Base-by-base conservation (phyloP, 2,329 filamentous ascomycete species). In the Xylariaceae sp. region DNA sequence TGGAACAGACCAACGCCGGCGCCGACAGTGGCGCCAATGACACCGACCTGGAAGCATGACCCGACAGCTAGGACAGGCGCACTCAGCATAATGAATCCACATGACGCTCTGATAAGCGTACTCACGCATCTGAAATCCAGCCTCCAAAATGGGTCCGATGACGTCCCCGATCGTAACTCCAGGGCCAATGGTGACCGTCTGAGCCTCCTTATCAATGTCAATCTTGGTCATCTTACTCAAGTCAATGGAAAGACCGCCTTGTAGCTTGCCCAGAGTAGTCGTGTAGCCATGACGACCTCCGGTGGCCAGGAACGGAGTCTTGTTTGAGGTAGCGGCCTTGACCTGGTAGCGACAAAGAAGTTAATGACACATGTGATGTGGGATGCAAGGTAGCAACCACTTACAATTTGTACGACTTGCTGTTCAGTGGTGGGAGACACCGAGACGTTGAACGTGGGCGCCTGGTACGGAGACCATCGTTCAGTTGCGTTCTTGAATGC, bases 281-380 rank as follows among this genome's bases (percentile, higher is more conserved):
- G 59, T 57, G 52, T 61, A 70, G 0, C 69, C 66, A 60, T 73
- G 71, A 2, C 64, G 59, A 12, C 65, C 66, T 2, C 67, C 66
- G 1, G 65, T 66, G 13, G 66, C 68, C 3, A 73, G 60, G 41
- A 73, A 71, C 0, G 69, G 63, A 10, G 67, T 63, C 3, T 60
- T 57, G 41, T 67, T 60, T 1, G 16, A 16, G 5, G 34, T 38
- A 38, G 34, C 16, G 4, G 16, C 34, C 16, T 38, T 38, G 34
- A 38, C 13, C 13, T 38, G 16, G 13, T 38, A 16, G 34, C 10
- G 22, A 28, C 22, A 28, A 4, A 38, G 9, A 14, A 38, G 34
- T 13, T 38, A 16, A 38, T 38, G 34, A 38, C 16, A 16, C 16
- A 14, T 14, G 34, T 13, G 9, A 13, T 38, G 34, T 13, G 3